Conservation (phyloP, 2,329 filamentous ascomycete species). For the Clathrospora elynae region DNA sequence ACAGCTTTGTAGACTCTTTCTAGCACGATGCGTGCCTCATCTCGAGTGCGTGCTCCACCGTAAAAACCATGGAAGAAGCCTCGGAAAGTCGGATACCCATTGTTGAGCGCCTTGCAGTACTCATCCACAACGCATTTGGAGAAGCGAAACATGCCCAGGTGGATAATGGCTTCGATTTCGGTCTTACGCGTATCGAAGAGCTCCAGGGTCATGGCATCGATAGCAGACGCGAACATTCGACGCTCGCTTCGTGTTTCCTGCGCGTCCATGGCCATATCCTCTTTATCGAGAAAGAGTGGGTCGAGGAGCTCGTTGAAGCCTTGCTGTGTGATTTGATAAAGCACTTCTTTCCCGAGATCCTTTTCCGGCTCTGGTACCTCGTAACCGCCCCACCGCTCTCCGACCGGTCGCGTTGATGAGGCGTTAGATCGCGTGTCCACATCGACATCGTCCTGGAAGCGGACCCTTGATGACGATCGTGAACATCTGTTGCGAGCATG, state of each 20-base stretch:
- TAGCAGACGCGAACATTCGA: slow-evolving; percentile 22
- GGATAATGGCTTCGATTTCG: slow-evolving; percentile 23
- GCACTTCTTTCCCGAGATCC: slow-evolving; percentile 83
- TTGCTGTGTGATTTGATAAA: slow-evolving; percentile 91
- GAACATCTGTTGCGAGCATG: slow-evolving; percentile 51
- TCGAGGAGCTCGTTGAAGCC: slow-evolving; percentile 93
- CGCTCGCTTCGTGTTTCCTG: slow-evolving; percentile 49
- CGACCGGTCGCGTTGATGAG: slow-evolving; percentile 70
- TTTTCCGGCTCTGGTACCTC: slow-evolving; percentile 79
- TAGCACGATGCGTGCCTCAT: slow-evolving; percentile 13
- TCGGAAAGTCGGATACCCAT: slow-evolving; percentile 5
- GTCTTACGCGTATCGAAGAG: slow-evolving; percentile 20
- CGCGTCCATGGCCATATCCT: slow-evolving; percentile 74
- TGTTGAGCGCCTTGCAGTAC: slow-evolving; percentile 22
- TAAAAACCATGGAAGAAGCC: slow-evolving; percentile 15
- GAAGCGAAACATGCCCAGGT: slow-evolving; percentile 36
- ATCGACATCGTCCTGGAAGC: slow-evolving; percentile 74
- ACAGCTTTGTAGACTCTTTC: slow-evolving; percentile 18
- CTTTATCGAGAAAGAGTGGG: slow-evolving; percentile 78
- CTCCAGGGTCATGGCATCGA: slow-evolving; percentile 26
- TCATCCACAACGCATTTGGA: slow-evolving; percentile 30
- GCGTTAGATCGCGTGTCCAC: slow-evolving; percentile 72
- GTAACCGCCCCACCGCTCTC: slow-evolving; percentile 76
- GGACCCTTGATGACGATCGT: slow-evolving; percentile 77
- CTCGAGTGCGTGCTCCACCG: slow-evolving; percentile 4